Conservation (phyloP, 768 basidiomycete species). For the Amanita pseudoporphyria region DNA sequence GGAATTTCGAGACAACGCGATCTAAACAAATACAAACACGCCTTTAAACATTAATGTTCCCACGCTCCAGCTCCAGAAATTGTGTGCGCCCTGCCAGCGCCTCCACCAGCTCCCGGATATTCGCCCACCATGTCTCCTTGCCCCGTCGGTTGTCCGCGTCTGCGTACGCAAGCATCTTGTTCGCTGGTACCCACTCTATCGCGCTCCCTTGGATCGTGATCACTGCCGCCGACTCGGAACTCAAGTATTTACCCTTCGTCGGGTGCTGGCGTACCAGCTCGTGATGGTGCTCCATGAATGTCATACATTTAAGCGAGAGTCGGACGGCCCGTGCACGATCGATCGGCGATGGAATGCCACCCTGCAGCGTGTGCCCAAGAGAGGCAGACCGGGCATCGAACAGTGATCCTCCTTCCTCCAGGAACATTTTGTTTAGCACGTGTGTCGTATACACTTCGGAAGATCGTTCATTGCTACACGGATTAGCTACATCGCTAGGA, state of each 20-base stretch:
- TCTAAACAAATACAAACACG: slow-evolving; percentile 22
- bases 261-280: slow-evolving; percentile 39
- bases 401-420: slow-evolving; percentile 84
- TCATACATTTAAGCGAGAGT: slow-evolving; percentile 86
- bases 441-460: slow-evolving; percentile 88
- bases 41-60: slow-evolving; percentile 16
- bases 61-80: slow-evolving; percentile 32
- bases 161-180: slow-evolving; percentile 76
- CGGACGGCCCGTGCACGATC: slow-evolving; percentile 90
- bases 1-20: slow-evolving; percentile 11
- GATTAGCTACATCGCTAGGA: slow-evolving; percentile 3
- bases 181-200: slow-evolving; percentile 76
- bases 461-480: slow-evolving; percentile 70
- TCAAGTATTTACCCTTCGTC: slow-evolving; percentile 42
- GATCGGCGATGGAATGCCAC: slow-evolving; percentile 89
- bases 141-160: slow-evolving; percentile 89
- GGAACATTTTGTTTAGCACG: slow-evolving; percentile 86
- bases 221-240: slow-evolving; percentile 66
- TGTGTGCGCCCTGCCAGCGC: slow-evolving; percentile 58
- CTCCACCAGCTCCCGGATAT: slow-evolving; percentile 62
- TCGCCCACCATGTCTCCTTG: slow-evolving; percentile 70
- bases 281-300: slow-evolving; percentile 84
- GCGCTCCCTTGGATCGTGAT: slow-evolving; percentile 85
- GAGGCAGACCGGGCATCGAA: slow-evolving; percentile 98
- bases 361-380: slow-evolving; percentile 94